phyloP scores from a whole-genome alignment of 495 filamentous ascomycete genomes.

The Letharia lupina region DNA sequence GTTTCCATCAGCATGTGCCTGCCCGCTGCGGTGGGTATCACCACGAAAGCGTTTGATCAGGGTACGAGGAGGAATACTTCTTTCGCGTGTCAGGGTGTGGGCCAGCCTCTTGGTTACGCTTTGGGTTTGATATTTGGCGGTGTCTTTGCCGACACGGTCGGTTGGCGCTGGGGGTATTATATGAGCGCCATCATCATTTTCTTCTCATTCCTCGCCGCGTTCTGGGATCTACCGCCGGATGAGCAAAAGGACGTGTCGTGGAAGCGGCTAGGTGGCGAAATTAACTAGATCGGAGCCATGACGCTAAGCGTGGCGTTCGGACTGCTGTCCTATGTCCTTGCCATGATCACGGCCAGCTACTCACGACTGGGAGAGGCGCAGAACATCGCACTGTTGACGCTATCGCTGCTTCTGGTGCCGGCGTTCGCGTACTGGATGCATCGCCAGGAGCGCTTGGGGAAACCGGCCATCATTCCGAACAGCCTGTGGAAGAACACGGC shows the following conservation, averaged over 20 bases:
- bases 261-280: slow-evolving; percentile 30
- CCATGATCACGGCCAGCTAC: slow-evolving; percentile 31
- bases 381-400: slow-evolving; percentile 32
- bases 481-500: slow-evolving; percentile 42
- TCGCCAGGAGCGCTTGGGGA: neutral
- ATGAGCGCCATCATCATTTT: slow-evolving; percentile 34
- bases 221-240: slow-evolving; percentile 32
- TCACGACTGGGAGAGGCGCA: slow-evolving; percentile 12
- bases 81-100: slow-evolving; percentile 38
- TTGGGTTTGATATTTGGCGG: slow-evolving; percentile 41
- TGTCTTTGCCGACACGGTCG: slow-evolving; percentile 38
- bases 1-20: slow-evolving; percentile 44
- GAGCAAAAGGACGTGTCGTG: slow-evolving; percentile 11
- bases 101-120: slow-evolving; percentile 41
- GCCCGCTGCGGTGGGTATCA: slow-evolving; percentile 42
- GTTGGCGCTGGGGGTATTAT: slow-evolving; percentile 43
- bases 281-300: slow-evolving; percentile 42
- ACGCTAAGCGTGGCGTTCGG: slow-evolving; percentile 33
- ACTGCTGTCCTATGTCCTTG: slow-evolving; percentile 38
- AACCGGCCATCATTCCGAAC: slow-evolving; percentile 27
- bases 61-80: slow-evolving; percentile 38
- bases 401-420: slow-evolving; percentile 36
- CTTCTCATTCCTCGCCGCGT: slow-evolving; percentile 29
- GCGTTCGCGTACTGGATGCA: slow-evolving; percentile 33
- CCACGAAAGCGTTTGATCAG: slow-evolving; percentile 35